Percentiles rank a stretch among this genome's conserved stretches.
These are phyloP conservation scores for Sutorius australiensis DNA, from an alignment of 768 basidiomycete genomes.

Conservation along the genomic window DNA sequence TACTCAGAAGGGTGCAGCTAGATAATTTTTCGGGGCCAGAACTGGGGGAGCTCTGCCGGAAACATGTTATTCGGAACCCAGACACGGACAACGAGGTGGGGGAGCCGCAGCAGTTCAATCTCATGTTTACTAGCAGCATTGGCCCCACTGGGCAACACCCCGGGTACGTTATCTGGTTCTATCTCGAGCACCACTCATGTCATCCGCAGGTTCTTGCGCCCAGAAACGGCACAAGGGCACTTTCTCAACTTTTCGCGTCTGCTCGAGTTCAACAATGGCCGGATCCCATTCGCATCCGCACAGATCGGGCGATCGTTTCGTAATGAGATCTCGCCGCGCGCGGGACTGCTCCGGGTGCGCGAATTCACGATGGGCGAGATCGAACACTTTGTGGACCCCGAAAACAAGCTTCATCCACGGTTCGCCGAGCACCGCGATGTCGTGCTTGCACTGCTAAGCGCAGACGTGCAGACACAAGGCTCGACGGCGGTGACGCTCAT, in stretches of 20 bases:
- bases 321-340: slow-evolving; percentile 97
- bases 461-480: slow-evolving; percentile 78
- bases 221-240: slow-evolving; percentile 97
- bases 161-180: slow-evolving; percentile 46
- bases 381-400: slow-evolving; percentile 97
- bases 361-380: slow-evolving; percentile 99
- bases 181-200: background rate
- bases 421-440: slow-evolving; percentile 80
- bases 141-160: slow-evolving; percentile 97
- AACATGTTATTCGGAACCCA: slow-evolving; percentile 80
- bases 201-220: slow-evolving; percentile 75
- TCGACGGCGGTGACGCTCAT: slow-evolving; percentile 59
- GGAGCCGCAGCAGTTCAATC: slow-evolving; percentile 94
- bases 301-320: slow-evolving; percentile 96
- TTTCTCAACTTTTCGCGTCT: slow-evolving; percentile 97
- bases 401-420: slow-evolving; percentile 81
- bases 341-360: slow-evolving; percentile 92
- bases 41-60: slow-evolving; percentile 81
- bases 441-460: slow-evolving; percentile 72
- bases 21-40: slow-evolving; percentile 92
- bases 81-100: slow-evolving; percentile 90
- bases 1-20: slow-evolving; percentile 14
- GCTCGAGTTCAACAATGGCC: slow-evolving; percentile 97
- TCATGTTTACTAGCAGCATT: slow-evolving; percentile 98
- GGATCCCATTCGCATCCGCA: slow-evolving; percentile 94